These are phyloP conservation scores for Hysterium pulicare DNA, from an alignment of 2,329 filamentous ascomycete genomes.

Conservation along the genomic window DNA sequence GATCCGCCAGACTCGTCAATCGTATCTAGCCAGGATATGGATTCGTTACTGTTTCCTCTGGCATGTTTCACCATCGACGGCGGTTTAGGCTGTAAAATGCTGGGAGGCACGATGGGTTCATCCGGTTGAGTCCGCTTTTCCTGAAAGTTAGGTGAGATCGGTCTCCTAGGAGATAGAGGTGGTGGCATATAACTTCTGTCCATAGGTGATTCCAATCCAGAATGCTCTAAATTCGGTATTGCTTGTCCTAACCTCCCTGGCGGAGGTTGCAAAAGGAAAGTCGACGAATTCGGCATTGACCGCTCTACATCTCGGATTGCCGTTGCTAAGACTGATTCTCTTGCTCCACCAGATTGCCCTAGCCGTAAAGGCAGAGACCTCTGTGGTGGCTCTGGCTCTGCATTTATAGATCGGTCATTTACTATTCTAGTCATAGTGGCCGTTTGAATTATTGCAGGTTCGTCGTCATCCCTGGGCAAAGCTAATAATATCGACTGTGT, in stretches of 20 bases:
- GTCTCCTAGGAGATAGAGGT: conserved; percentile 65
- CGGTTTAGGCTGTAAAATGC: conserved; percentile 20
- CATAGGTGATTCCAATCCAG: conserved; percentile 46
- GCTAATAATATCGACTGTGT: conserved; percentile 35
- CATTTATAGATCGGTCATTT: conserved; percentile 37
- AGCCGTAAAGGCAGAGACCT: conserved; percentile 34
- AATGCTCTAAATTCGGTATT: conserved; percentile 8
- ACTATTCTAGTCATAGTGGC: conserved; percentile 53
- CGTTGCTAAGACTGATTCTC: conserved; percentile 40
- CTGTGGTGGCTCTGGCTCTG: conserved; percentile 16
- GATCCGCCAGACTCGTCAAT: conserved; percentile 88
- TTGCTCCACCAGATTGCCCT: conserved; percentile 18
- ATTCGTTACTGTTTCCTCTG: conserved; percentile 68
- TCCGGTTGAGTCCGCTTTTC: conserved; percentile 13
- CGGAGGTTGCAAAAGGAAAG: conserved; percentile 34
- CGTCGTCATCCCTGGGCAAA: conserved; percentile 29
- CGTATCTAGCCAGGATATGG: conserved; percentile 89
- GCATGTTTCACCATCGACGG: conserved; percentile 20
- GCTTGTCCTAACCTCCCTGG: conserved; percentile 25
- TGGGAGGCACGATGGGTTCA: conserved; percentile 18
- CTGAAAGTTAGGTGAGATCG: conserved; percentile 43
- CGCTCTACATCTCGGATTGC: conserved; percentile 42
- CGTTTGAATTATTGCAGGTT: conserved; percentile 48
- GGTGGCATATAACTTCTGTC: conserved; percentile 64
- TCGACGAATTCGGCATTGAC: conserved; percentile 23